Percentiles rank a stretch among this genome's conserved stretches.
These are phyloP conservation scores for Lepidium africanum DNA, from an alignment of 345 rosid genomes.

Conservation along the genomic window DNA sequence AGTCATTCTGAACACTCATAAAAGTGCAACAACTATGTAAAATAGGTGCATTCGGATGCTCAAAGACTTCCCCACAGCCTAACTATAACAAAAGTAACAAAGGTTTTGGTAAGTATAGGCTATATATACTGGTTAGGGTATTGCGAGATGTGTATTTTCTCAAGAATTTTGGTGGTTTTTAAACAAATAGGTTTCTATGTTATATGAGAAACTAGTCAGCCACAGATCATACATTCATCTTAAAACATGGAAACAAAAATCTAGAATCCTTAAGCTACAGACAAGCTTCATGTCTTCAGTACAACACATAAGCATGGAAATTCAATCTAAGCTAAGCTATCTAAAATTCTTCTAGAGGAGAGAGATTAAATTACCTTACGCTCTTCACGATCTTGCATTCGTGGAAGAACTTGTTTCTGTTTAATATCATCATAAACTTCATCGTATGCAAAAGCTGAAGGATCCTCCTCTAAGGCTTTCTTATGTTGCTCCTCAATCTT, in stretches of 20 bases:
- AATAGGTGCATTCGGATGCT: not conserved
- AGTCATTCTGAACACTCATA: not conserved
- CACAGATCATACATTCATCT: not conserved
- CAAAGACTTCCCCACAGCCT: not conserved
- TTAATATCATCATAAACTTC: slow-evolving; percentile 84
- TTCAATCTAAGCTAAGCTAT: not conserved
- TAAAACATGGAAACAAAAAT: not conserved
- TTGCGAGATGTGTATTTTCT: not conserved
- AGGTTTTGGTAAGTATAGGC: not conserved
- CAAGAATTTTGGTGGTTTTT: not conserved
- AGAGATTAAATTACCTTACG: slow-evolving; percentile 45
- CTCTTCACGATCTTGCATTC: slow-evolving; percentile 50
- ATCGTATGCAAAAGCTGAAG: slow-evolving; percentile 71
- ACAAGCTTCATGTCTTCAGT: not conserved
- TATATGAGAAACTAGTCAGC: not conserved
- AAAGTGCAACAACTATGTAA: not conserved
- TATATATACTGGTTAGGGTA: not conserved
- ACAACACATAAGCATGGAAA: not conserved
- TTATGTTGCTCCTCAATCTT: slow-evolving; percentile 87
- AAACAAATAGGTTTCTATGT: not conserved
- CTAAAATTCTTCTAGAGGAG: not conserved
- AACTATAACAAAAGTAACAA: not conserved
- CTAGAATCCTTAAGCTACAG: not conserved
- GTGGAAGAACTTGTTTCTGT: slow-evolving; percentile 44
- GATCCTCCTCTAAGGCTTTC: slow-evolving; percentile 82